These are phyloP conservation scores for Gossypium davidsonii DNA, from an alignment of 441 rosid genomes.

Conservation along the genomic window DNA sequence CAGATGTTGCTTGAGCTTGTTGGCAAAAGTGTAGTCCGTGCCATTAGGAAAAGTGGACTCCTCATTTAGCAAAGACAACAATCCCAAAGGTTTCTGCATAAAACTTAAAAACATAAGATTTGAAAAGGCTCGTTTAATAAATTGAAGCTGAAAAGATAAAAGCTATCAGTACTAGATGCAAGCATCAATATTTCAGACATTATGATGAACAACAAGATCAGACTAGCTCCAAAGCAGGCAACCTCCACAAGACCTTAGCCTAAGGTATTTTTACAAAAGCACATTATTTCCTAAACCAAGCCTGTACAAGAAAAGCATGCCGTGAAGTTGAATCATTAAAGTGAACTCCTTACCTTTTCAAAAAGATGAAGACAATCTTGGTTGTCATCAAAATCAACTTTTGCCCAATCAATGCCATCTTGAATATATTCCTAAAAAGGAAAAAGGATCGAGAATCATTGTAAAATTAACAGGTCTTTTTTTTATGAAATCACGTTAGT, in stretches of 20 bases:
- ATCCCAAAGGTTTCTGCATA: slow-evolving; percentile 87
- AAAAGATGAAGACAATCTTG: slow-evolving; percentile 96
- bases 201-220: not conserved
- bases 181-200: not conserved
- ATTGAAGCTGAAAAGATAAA: slow-evolving; percentile 9
- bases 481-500: not conserved
- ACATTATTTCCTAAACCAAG: not conserved
- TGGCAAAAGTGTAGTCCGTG: slow-evolving; percentile 86
- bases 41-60: slow-evolving; percentile 97
- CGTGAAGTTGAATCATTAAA: not conserved
- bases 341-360: slow-evolving; percentile 61
- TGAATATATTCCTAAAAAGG: slow-evolving; percentile 79
- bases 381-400: slow-evolving; percentile 96
- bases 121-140: not conserved
- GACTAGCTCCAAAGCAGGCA: not conserved
- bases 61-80: slow-evolving; percentile 84
- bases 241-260: not conserved
- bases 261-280: not conserved
- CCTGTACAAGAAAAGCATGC: not conserved
- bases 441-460: not conserved
- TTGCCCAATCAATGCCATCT: slow-evolving; percentile 99
- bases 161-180: not conserved
- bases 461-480: not conserved
- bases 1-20: slow-evolving; percentile 90
- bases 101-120: slow-evolving; percentile 10